Percentiles rank a stretch among this genome's conserved stretches.
Evolutionary conservation across 371 early-diverging fungal genomes (phyloP).

Genomic region (Lichtheimia ornata): DNA sequence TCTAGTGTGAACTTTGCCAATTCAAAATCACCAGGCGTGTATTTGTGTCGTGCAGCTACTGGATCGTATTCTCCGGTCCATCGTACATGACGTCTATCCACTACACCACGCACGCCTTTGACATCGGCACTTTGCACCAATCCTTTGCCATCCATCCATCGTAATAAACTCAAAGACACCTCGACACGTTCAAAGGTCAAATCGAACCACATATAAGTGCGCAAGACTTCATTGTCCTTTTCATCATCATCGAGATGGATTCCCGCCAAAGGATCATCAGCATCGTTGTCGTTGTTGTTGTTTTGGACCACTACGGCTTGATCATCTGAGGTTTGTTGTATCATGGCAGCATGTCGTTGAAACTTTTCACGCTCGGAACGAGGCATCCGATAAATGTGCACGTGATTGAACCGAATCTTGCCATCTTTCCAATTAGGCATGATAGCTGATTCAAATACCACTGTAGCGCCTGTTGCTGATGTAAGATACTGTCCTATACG

Average conservation of each 20-base stretch:
- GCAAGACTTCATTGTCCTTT: conserved; percentile 40
- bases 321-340: background rate
- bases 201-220: conserved; percentile 71
- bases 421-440: conserved; percentile 93
- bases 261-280: conserved; percentile 44
- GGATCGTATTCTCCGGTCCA: conserved; percentile 74
- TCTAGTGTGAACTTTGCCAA: conserved; percentile 69
- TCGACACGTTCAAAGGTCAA: conserved; percentile 82
- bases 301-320: conserved; percentile 2
- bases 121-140: conserved; percentile 81
- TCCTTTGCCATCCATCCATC: conserved; percentile 93
- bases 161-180: conserved; percentile 83
- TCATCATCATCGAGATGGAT: conserved; percentile 48
- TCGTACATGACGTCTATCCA: conserved; percentile 84
- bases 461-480: conserved; percentile 79
- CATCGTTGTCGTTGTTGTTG: conserved; percentile 6
- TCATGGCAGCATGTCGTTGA: conserved; percentile 34
- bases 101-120: conserved; percentile 87
- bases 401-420: conserved; percentile 84
- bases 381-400: conserved; percentile 61
- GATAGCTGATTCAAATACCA: conserved; percentile 90
- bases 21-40: conserved; percentile 85
- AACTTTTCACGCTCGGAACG: conserved; percentile 44
- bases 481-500: conserved; percentile 80
- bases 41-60: conserved; percentile 58